Percentiles rank a stretch among this genome's conserved stretches.
Evolutionary conservation across 306 rosid genomes (phyloP).

Genomic region (Abrus pulchellus): DNA sequence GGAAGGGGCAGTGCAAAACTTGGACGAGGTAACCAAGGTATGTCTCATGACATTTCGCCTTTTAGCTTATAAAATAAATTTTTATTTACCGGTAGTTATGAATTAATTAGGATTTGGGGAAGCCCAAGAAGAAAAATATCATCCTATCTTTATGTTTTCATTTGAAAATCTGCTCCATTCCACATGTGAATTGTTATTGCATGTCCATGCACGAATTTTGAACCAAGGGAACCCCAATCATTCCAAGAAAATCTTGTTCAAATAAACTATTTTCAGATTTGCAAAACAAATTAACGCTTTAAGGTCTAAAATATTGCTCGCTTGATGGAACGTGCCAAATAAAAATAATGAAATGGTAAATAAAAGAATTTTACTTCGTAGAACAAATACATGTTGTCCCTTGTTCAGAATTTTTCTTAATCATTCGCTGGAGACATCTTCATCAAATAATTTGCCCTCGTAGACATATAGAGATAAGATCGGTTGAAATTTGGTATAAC

Average conservation of each 20-base stretch:
- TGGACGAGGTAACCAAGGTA: slow-evolving; percentile 40
- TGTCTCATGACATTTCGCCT: slow-evolving; percentile 20
- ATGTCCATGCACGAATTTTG: not conserved
- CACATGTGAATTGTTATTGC: slow-evolving; percentile 22
- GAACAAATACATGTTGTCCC: not conserved
- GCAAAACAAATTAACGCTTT: not conserved
- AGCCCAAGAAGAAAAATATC: not conserved
- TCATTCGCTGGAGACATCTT: no score
- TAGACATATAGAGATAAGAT: no score
- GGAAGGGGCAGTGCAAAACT: slow-evolving; percentile 38
- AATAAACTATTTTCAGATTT: not conserved
- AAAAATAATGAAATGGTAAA: no score
- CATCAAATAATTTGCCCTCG: no score
- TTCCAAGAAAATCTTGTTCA: not conserved
- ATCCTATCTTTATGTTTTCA: not conserved
- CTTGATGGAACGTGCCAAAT: not conserved
- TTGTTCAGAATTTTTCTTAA: not conserved
- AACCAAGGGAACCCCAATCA: not conserved
- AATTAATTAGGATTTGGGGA: not conserved
- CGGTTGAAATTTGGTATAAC: no score
- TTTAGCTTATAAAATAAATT: not conserved
- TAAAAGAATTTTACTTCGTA: not conserved
- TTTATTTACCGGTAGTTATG: not conserved
- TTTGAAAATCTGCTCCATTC: slow-evolving; percentile 24
- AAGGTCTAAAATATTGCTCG: not conserved